A percentile compares a stretch with the other conserved stretches of the same genome.
These are phyloP conservation scores for Coemansia sp. DNA, from an alignment of 192 early-diverging fungal species.

Conservation along the genomic window DNA sequence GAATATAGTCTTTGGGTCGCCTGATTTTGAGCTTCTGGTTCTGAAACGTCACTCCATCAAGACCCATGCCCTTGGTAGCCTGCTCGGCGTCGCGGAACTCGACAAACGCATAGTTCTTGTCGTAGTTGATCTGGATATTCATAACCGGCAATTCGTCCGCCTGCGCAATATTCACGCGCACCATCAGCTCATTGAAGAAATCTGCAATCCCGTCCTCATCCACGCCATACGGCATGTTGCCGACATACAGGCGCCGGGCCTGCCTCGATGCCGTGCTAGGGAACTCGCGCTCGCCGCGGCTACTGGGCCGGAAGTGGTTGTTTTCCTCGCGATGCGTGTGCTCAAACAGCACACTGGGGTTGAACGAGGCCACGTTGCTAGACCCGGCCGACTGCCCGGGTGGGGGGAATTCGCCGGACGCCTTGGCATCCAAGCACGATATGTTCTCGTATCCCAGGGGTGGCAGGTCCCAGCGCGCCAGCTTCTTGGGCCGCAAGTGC, in stretches of 20 bases:
- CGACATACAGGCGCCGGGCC: constrained; percentile 85
- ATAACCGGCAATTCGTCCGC: constrained; percentile 68
- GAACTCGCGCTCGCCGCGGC: constrained; percentile 46
- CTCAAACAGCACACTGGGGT: constrained; percentile 38
- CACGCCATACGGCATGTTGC: constrained; percentile 79
- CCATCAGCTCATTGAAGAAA: constrained; percentile 89
- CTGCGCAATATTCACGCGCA: constrained; percentile 70
- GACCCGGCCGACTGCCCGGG: constrained; percentile 38
- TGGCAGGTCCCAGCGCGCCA: constrained; percentile 90
- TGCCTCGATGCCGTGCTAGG: constrained; percentile 62
- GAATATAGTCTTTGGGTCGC: constrained; percentile 90
- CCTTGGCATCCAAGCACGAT: constrained; percentile 83
- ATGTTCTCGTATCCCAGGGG: constrained; percentile 88
- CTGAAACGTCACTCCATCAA: constrained; percentile 89
- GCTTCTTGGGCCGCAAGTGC: constrained; percentile 71
- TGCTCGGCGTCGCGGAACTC: constrained; percentile 91
- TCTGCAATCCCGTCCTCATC: constrained; percentile 68
- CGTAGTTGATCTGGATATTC: constrained; percentile 83
- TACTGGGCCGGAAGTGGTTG: constrained; percentile 43
- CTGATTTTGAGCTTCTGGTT: constrained; percentile 83
- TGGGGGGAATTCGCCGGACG: constrained; percentile 62
- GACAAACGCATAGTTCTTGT: constrained; percentile 96
- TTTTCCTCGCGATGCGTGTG: constrained; percentile 56
- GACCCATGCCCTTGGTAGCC: constrained; percentile 85
- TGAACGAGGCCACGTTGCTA: constrained; percentile 48